Evolutionary conservation across 345 rosid genomes (phyloP).

Genomic region (Ceriops decandra): DNA sequence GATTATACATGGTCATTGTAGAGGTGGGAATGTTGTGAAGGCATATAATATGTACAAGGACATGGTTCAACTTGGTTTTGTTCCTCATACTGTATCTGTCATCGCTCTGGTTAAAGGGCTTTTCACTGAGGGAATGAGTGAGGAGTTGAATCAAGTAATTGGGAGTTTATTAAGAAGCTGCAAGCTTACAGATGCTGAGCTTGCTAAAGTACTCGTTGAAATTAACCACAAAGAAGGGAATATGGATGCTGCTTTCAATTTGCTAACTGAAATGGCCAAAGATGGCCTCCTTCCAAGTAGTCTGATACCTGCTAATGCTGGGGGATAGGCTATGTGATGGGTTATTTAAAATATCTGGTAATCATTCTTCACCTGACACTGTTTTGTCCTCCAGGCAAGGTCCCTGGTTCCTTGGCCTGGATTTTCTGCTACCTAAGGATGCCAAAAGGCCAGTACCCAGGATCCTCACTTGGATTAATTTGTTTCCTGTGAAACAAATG

Average conservation of each 20-base stretch:
- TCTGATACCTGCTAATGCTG: conserved; percentile 3
- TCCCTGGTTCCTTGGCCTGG: not conserved
- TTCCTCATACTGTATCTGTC: conserved; percentile 66
- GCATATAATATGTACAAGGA: conserved; percentile 64
- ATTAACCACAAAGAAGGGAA: conserved; percentile 85
- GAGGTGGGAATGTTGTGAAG: conserved; percentile 50
- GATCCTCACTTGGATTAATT: not conserved
- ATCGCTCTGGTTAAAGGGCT: conserved; percentile 68
- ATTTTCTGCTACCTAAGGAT: not conserved
- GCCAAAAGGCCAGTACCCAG: not conserved
- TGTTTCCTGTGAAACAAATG: not conserved
- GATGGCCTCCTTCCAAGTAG: conserved; percentile 72
- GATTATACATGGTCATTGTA: conserved; percentile 80
- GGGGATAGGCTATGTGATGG: conserved; percentile 6
- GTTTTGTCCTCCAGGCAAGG: not conserved
- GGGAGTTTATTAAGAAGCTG: conserved; percentile 57
- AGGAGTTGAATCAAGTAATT: conserved; percentile 51
- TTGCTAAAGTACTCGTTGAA: conserved; percentile 63
- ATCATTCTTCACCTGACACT: not conserved
- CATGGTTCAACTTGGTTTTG: conserved; percentile 51
- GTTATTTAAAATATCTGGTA: conserved; percentile 4
- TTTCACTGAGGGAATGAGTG: conserved; percentile 46
- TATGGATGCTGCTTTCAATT: conserved; percentile 62
- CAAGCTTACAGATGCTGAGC: conserved; percentile 72
- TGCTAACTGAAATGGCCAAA: conserved; percentile 79